A percentile compares a stretch with the other conserved stretches of the same genome.
These are phyloP conservation scores for Thymus quinquecostatus DNA, from an alignment of 257 asterid genomes.

Conservation along the genomic window DNA sequence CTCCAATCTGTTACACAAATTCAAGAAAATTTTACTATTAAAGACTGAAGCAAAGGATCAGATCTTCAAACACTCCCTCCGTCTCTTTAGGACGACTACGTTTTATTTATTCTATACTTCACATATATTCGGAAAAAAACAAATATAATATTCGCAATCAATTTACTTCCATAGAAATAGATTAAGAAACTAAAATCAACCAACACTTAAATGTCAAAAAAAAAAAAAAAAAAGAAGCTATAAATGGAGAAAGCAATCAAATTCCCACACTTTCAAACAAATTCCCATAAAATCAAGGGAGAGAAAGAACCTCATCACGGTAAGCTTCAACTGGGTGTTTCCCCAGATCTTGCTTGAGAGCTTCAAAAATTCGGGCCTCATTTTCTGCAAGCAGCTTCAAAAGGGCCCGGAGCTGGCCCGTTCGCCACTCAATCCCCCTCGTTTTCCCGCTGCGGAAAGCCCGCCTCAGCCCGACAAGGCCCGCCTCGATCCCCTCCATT, in stretches of 20 bases:
- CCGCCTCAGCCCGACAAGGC: conserved; percentile 46
- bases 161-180: not conserved
- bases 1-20: conserved; percentile 62
- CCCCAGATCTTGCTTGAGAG: conserved; percentile 77
- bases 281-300: not conserved
- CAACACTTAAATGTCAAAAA: not conserved
- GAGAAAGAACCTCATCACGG: conserved; percentile 73
- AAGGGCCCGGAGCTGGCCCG: conserved; percentile 72
- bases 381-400: conserved; percentile 64
- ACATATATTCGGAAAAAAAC: not conserved
- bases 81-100: too few species aligned
- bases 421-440: conserved; percentile 70
- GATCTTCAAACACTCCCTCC: conserved; percentile 5
- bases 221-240: too few species aligned
- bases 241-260: not conserved
- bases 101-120: too few species aligned
- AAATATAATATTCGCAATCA: not conserved
- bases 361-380: conserved; percentile 64
- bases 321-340: conserved; percentile 84
- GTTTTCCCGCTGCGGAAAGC: conserved; percentile 72
- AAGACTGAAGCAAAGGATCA: not conserved
- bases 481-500: conserved; percentile 49
- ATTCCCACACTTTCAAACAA: not conserved
- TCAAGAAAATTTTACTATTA: not conserved
- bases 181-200: not conserved